Evolutionary conservation across 345 rosid genomes (phyloP).

Genomic region (Gossypium rotundifolium): DNA sequence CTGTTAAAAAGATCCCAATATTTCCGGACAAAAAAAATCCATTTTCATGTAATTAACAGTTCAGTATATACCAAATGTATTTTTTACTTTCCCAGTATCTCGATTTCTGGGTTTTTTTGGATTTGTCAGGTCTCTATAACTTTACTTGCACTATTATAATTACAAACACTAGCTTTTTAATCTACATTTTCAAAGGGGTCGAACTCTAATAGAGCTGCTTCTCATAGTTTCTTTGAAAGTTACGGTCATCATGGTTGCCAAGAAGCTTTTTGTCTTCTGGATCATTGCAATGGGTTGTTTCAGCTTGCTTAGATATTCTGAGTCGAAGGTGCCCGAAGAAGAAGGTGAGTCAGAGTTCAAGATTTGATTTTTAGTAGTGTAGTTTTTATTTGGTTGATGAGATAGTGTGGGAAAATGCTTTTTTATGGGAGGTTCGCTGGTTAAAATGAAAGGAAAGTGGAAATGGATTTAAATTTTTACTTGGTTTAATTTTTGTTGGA

Average conservation of each 20-base stretch:
- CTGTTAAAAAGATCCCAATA: not conserved
- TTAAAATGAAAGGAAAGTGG: constrained; percentile 2
- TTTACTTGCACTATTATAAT: not conserved
- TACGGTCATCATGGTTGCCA: constrained; percentile 25
- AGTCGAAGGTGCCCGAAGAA: constrained; percentile 41
- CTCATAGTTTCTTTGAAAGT: not conserved
- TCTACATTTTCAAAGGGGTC: not conserved
- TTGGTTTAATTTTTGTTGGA: constrained; percentile 4
- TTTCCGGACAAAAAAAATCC: not conserved
- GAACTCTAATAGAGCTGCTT: not conserved
- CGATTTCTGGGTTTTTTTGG: not conserved
- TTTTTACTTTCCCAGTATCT: not conserved
- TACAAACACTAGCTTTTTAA: not conserved
- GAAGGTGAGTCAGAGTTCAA: constrained; percentile 41
- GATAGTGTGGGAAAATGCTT: constrained; percentile 10
- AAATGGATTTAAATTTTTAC: not conserved
- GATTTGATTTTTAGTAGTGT: not conserved
- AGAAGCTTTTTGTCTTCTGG: constrained; percentile 26
- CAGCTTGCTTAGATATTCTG: constrained; percentile 26
- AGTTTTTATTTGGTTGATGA: constrained; percentile 5
- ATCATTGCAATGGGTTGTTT: constrained; percentile 39
- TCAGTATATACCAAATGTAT: not conserved
- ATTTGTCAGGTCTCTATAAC: not conserved
- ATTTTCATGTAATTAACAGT: not conserved
- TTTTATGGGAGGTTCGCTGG: not conserved